phyloP scores from a whole-genome alignment of 768 basidiomycete species.

The Suillus bovinus region DNA sequence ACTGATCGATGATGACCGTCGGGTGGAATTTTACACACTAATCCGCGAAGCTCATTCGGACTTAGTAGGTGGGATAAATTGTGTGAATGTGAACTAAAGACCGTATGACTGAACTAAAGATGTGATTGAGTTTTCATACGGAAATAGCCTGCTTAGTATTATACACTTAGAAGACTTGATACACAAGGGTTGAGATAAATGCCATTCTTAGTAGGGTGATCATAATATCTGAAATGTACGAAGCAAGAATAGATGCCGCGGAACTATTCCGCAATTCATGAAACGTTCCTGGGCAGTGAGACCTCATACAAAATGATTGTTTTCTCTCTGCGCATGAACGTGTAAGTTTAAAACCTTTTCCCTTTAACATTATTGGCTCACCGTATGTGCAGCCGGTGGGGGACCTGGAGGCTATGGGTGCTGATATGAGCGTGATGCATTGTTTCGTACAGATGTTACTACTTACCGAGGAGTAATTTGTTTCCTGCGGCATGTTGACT shows the following conservation, averaged over 20 bases:
- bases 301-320: conserved; percentile 1
- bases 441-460: not conserved
- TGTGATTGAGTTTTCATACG: not conserved
- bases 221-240: not conserved
- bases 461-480: conserved; percentile 21
- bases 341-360: not conserved
- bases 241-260: conserved; percentile 5
- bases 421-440: not conserved
- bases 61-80: not conserved
- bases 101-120: not conserved
- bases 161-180: not conserved
- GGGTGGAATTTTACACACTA: not conserved
- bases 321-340: not conserved
- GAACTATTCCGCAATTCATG: not conserved
- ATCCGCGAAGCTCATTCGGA: not conserved
- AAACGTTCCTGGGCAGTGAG: not conserved
- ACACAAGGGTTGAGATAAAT: not conserved
- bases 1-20: not conserved
- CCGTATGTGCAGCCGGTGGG: conserved; percentile 9
- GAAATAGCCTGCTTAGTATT: not conserved
- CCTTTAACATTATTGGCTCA: conserved; percentile 4
- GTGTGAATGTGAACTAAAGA: not conserved
- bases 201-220: not conserved
- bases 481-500: conserved; percentile 3
- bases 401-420: conserved; percentile 10